A percentile compares a stretch with the other conserved stretches of the same genome.
phyloP scores from a whole-genome alignment of 495 filamentous ascomycete genomes.

The Aspergillus hancockii region DNA sequence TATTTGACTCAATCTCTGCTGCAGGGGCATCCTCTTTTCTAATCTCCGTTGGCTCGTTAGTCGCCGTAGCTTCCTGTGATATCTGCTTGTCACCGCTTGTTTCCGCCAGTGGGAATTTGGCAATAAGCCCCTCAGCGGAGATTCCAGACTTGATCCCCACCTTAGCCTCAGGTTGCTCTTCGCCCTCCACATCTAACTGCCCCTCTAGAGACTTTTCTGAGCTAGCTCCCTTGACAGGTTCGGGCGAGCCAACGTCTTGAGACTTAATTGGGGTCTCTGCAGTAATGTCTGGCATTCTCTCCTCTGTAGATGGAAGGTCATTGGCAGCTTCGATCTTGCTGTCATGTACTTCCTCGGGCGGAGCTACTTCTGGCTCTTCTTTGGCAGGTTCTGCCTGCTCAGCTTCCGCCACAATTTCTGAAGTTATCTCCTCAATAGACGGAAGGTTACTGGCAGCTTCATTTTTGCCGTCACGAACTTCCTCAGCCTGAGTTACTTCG shows the following conservation, averaged over 20 bases:
- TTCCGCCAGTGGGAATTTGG: constrained; percentile 17
- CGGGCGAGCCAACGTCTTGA: constrained; percentile 2
- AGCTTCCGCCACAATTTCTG: background rate
- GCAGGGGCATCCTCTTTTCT: background rate
- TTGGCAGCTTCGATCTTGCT: background rate
- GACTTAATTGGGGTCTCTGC: background rate
- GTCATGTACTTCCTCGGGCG: background rate
- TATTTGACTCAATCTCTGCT: constrained; percentile 17
- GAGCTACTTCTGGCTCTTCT: background rate
- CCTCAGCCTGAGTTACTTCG: too few relatives aligned
- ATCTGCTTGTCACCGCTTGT: constrained; percentile 21
- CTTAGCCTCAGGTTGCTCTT: constrained; percentile 28
- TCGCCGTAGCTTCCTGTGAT: background rate
- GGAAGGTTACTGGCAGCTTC: too few relatives aligned
- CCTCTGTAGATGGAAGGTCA: background rate
- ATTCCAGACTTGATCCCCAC: constrained; percentile 8
- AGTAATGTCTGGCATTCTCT: background rate
- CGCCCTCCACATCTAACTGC: constrained; percentile 31
- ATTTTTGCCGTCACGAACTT: too few relatives aligned
- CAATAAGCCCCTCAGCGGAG: constrained; percentile 13
- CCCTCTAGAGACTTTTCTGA: constrained; percentile 17
- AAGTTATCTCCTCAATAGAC: too few relatives aligned
- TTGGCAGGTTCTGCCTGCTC: background rate
- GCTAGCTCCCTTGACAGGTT: background rate
- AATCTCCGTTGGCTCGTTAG: background rate